Evolutionary conservation across 768 basidiomycete species (phyloP).

Genomic region (Suillus ampliporus): DNA sequence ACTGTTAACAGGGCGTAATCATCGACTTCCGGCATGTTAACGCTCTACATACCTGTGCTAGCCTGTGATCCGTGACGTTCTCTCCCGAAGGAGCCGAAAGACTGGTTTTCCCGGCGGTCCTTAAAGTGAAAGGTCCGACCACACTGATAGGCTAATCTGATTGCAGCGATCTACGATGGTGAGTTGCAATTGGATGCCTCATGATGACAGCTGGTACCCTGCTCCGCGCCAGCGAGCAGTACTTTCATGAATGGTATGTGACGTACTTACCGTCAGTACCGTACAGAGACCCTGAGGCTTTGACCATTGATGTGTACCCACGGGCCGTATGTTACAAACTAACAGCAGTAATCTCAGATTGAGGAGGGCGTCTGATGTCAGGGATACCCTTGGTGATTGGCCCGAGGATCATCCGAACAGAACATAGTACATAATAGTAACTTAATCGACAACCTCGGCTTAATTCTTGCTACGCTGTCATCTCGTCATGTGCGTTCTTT

Average conservation of each 20-base stretch:
- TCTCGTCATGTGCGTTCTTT: neutral
- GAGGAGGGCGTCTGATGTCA: no score
- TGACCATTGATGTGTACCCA: neutral
- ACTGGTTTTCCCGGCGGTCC: neutral
- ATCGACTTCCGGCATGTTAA: neutral
- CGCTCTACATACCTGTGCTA: neutral
- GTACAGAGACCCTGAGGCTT: neutral
- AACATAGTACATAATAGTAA: neutral
- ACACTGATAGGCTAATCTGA: neutral
- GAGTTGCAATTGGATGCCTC: neutral
- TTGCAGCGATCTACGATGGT: neutral
- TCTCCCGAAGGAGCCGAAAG: constrained; percentile 2
- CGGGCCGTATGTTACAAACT: neutral
- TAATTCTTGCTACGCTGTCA: neutral
- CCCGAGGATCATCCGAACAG: neutral
- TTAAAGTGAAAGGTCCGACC: neutral
- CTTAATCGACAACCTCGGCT: neutral
- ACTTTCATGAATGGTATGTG: neutral
- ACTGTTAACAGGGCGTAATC: neutral
- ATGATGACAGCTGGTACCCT: neutral
- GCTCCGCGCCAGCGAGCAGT: neutral
- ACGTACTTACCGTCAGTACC: neutral
- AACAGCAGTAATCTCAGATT: neutral
- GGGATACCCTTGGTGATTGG: neutral
- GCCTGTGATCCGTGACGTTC: constrained; percentile 4